phyloP scores from a whole-genome alignment of 2,329 filamentous ascomycete species.

The Penicillium glabrum region DNA sequence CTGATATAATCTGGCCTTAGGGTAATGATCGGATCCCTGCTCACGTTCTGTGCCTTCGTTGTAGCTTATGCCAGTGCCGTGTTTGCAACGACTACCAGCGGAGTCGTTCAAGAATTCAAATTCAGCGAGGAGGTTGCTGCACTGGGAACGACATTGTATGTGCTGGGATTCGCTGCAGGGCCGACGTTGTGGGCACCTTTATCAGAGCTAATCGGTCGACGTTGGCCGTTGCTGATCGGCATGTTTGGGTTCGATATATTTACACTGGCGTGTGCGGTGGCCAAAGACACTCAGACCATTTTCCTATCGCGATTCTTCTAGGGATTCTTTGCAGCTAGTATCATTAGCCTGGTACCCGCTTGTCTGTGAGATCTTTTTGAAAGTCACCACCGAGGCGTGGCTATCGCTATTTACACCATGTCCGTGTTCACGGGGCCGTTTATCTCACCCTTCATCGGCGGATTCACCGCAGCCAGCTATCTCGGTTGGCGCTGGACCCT shows the following conservation, averaged over 20 bases:
- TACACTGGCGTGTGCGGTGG: constrained; percentile 46
- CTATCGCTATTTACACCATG: constrained; percentile 52
- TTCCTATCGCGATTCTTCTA: constrained; percentile 50
- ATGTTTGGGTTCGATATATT: constrained; percentile 47
- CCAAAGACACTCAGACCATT: constrained; percentile 42
- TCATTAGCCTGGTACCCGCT: constrained; percentile 46
- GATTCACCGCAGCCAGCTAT: constrained; percentile 50
- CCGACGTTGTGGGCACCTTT: constrained; percentile 64
- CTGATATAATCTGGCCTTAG: no score
- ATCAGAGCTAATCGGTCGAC: constrained; percentile 61
- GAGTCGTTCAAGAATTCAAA: constrained; percentile 52
- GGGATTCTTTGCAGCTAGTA: constrained; percentile 47
- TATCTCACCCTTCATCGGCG: constrained; percentile 52
- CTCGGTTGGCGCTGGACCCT: constrained; percentile 56
- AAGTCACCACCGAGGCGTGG: constrained; percentile 43
- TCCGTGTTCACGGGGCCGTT: constrained; percentile 52
- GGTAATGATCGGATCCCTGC: no score
- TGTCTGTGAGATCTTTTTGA: constrained; percentile 53
- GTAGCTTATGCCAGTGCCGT: constrained; percentile 59
- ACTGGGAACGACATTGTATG: constrained; percentile 50
- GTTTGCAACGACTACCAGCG: constrained; percentile 64
- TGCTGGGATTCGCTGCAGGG: constrained; percentile 58
- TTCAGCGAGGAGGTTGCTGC: constrained; percentile 46
- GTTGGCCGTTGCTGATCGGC: constrained; percentile 49
- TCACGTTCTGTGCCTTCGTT: constrained; percentile 35